Conservation (phyloP, 1,139 yeast species). For the Yamadazyma diddensiae region DNA sequence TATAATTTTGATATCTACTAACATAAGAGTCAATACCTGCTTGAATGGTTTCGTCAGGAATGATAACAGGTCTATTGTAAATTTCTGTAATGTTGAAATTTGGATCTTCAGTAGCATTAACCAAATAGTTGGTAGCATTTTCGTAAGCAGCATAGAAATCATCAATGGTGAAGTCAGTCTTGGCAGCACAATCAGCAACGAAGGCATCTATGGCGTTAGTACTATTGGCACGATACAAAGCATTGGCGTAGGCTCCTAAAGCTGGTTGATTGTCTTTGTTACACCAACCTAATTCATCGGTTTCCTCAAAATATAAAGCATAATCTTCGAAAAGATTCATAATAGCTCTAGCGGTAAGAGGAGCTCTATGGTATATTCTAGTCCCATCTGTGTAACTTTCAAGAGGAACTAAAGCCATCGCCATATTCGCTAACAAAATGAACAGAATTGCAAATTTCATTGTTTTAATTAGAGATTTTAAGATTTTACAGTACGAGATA, state of each 20-base stretch:
- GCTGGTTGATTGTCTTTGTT: conserved; percentile 32
- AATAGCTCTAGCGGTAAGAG: conserved; percentile 27
- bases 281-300: conserved; percentile 28
- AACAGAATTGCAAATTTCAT: neutral
- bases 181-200: conserved; percentile 16
- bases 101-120: conserved; percentile 23
- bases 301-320: conserved; percentile 22
- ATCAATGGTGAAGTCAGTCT: conserved; percentile 22
- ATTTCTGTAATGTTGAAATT: conserved; percentile 23
- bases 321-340: conserved; percentile 21
- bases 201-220: conserved; percentile 23
- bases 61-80: conserved; percentile 30
- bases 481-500: no score
- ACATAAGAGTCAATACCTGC: conserved; percentile 38
- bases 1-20: conserved; percentile 39
- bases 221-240: conserved; percentile 26
- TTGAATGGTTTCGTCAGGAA: conserved; percentile 20
- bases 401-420: neutral
- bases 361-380: conserved; percentile 16
- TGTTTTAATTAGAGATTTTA: no score
- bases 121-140: conserved; percentile 35
- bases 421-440: neutral
- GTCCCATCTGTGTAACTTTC: conserved; percentile 9
- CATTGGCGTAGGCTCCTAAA: conserved; percentile 38
- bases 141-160: conserved; percentile 27